Percentiles rank a stretch among this genome's conserved stretches.
Conservation (phyloP, 129 eudicot species). For the Rutidosis leptorrhynchoides region DNA sequence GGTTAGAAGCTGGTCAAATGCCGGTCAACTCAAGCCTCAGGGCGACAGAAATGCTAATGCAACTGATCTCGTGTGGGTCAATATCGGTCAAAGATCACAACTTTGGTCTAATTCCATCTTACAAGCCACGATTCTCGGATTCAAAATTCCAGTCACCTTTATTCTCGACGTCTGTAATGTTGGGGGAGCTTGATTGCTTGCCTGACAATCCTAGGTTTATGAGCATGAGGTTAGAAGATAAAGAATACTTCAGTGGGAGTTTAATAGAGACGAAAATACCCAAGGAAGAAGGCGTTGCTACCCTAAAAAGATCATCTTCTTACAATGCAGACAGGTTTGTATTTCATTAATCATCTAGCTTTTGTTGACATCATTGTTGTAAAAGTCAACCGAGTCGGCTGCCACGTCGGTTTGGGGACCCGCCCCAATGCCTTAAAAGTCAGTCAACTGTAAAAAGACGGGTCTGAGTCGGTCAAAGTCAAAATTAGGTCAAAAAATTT, state of each 20-base stretch:
- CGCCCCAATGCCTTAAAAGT: too few relatives aligned
- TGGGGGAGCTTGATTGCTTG: slow-evolving; percentile 80
- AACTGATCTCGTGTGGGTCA: slow-evolving; percentile 90
- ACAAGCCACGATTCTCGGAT: slow-evolving; percentile 67
- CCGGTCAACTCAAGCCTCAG: slow-evolving; percentile 55
- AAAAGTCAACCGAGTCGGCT: too few relatives aligned
- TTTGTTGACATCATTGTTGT: too few relatives aligned
- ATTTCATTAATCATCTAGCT: background rate
- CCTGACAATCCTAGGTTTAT: slow-evolving; percentile 62
- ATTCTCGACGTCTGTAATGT: slow-evolving; percentile 72
- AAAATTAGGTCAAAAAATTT: too few relatives aligned
- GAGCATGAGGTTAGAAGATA: slow-evolving; percentile 75
- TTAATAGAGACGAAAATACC: slow-evolving; percentile 63
- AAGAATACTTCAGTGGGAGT: slow-evolving; percentile 95
- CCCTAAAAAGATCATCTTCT: slow-evolving; percentile 76
- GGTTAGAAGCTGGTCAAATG: slow-evolving; percentile 44
- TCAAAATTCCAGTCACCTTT: slow-evolving; percentile 79
- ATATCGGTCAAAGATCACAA: slow-evolving; percentile 87
- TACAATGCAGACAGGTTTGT: slow-evolving; percentile 79
- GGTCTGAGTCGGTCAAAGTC: too few relatives aligned
- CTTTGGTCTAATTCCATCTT: slow-evolving; percentile 78
- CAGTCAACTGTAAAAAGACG: too few relatives aligned
- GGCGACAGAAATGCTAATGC: slow-evolving; percentile 77
- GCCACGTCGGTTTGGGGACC: too few relatives aligned
- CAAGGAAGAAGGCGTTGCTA: slow-evolving; percentile 51